Evolutionary conservation across 2,329 filamentous ascomycete genomes (phyloP), one percentile per base, ranked within the genome.

Genomic region (Didymella pomorum): DNA sequence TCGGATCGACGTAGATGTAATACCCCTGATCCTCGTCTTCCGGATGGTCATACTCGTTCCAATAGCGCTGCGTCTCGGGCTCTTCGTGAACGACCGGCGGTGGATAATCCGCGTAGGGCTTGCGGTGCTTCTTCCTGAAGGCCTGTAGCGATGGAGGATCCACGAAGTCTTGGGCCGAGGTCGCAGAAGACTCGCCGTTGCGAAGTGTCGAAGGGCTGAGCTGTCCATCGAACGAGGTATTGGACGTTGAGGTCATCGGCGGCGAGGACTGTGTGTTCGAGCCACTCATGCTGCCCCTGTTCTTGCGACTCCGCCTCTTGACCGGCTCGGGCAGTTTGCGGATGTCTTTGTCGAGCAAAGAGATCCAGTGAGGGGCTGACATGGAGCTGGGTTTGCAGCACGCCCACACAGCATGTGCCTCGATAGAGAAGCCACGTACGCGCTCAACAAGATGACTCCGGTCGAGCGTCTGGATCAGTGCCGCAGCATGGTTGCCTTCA

Each of bases 1-100:
- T 84, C 0, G 91, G 90, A 70, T 93, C 84, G 58, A 94, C 81
- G 68, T 91, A 92, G 65, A 95, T 88, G 74, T 92, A 95, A 28
- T 83, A 84, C 33, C 85, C 83, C 20, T 87, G 83, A 14, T 82
- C 78, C 2, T 83, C 86, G 11, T 78, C 79, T 72, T 91, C 92
- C 9, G 90, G 90, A 71, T 93, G 80, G 65, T 96, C 92, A 74
- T 94, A 95, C 74, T 96, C 92, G 75, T 91, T 94, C 91, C 92
- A 96, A 72, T 94, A 95, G 49, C 74, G 59, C 31, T 60, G 60
- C 28, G 60, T 47, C 31, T 66, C 62, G 1, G 63, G 60, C 33
- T 68, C 68, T 20, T 63, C 56, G 43, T 65, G 58, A 9, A 58
- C 42, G 11, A 68, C 63, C 1, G 70, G 62, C 3, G 66, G 63